phyloP scores from a whole-genome alignment of 1,284 basidiomycete species.

The Cutaneotrichosporon mucoides region DNA sequence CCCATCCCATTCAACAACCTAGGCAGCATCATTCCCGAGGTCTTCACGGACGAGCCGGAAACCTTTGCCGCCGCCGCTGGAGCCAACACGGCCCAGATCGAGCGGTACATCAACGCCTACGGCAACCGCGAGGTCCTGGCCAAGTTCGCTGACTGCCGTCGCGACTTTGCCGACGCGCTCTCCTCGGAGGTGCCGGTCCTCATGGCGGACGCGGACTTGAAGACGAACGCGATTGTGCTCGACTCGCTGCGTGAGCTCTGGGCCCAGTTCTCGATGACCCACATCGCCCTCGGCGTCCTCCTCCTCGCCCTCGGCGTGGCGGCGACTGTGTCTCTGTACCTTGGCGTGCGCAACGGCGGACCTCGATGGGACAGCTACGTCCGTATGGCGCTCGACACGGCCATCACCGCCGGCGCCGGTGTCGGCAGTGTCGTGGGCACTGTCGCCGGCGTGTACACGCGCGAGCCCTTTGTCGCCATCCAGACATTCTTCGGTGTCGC shows the following conservation, averaged over 20 bases:
- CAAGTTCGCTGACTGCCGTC: not conserved
- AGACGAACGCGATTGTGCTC: slow-evolving; percentile 64
- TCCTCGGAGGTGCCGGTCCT: slow-evolving; percentile 9
- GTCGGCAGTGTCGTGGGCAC: slow-evolving; percentile 33
- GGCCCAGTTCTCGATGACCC: slow-evolving; percentile 83
- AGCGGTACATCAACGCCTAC: slow-evolving; percentile 72
- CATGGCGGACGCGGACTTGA: slow-evolving; percentile 26
- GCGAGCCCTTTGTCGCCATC: slow-evolving; percentile 54
- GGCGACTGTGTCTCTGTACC: slow-evolving; percentile 44
- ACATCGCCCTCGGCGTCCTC: slow-evolving; percentile 64
- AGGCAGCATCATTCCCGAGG: slow-evolving; percentile 83
- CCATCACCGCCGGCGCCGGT: slow-evolving; percentile 21
- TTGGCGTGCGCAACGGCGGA: slow-evolving; percentile 40
- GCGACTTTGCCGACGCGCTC: not conserved
- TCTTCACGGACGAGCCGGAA: slow-evolving; percentile 57
- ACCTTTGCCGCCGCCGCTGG: slow-evolving; percentile 62
- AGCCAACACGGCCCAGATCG: slow-evolving; percentile 73
- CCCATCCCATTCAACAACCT: slow-evolving; percentile 96
- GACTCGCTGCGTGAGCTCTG: slow-evolving; percentile 75
- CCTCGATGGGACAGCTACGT: slow-evolving; percentile 44
- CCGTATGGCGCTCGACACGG: slow-evolving; percentile 39
- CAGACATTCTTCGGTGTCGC: slow-evolving; percentile 22
- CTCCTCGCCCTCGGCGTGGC: slow-evolving; percentile 48
- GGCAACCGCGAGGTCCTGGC: slow-evolving; percentile 67
- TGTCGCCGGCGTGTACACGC: slow-evolving; percentile 32